These are phyloP conservation scores for Metschnikowia bowlesiae DNA, from an alignment of 805 yeast genomes.

Conservation along the genomic window DNA sequence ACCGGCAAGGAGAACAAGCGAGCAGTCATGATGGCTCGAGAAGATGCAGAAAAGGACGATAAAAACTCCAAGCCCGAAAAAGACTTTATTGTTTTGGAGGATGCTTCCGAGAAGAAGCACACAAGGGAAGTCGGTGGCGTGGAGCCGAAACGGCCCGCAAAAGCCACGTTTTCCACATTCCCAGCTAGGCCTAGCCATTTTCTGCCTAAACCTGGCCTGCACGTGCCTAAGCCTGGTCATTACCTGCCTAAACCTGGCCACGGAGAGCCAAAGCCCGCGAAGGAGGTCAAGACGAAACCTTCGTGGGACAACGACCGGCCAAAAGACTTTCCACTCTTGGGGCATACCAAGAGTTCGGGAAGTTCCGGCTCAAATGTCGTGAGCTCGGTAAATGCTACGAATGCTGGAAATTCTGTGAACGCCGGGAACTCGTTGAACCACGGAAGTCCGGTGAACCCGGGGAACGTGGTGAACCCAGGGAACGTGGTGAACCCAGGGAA, in stretches of 20 bases:
- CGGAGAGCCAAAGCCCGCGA: not conserved
- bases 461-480: no score
- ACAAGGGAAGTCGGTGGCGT: not conserved
- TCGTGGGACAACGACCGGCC: not conserved
- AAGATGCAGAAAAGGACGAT: constrained; percentile 28
- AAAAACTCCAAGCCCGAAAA: not conserved
- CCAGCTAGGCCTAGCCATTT: not conserved
- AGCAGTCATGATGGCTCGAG: constrained; percentile 43
- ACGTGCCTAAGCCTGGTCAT: not conserved
- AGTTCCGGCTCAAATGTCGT: not conserved
- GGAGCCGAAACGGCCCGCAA: not conserved
- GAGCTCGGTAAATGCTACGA: not conserved
- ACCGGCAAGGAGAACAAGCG: constrained; percentile 42
- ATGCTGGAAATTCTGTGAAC: no score
- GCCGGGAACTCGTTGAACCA: no score
- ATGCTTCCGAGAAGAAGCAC: not conserved
- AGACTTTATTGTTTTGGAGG: not conserved
- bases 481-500: no score
- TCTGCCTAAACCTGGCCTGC: not conserved
- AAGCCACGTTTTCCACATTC: not conserved
- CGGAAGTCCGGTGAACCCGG: not conserved
- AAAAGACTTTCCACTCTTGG: not conserved
- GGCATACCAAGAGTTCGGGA: not conserved
- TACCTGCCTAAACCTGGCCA: not conserved
- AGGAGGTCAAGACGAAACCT: not conserved